Percentiles rank a stretch among this genome's conserved stretches.
phyloP scores from a whole-genome alignment of 1,284 basidiomycete species.

The Volvariella surrecta region DNA sequence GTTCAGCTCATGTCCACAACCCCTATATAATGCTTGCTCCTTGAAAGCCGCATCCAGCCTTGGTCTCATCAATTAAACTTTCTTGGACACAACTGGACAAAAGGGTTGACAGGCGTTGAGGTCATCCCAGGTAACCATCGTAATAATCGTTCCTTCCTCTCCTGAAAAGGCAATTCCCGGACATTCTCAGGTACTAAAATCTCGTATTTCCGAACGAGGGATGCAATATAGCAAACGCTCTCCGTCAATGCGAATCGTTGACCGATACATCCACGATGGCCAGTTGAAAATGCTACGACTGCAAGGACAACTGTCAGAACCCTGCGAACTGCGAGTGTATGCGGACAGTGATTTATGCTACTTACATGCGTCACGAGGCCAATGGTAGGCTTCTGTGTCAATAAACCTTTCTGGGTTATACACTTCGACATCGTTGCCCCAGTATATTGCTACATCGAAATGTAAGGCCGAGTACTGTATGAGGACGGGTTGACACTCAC shows the following conservation, averaged over 20 bases:
- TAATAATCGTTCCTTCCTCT: conserved; percentile 13
- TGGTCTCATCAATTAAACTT: no score
- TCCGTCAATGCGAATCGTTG: conserved; percentile 28
- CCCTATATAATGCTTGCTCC: no score
- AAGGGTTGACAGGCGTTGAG: conserved; percentile 12
- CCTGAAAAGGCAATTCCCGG: conserved; percentile 12
- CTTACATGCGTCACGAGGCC: conserved; percentile 32
- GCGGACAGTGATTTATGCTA: background rate
- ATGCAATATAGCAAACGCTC: conserved; percentile 25
- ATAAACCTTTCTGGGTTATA: conserved; percentile 43
- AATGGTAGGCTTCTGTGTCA: conserved; percentile 27
- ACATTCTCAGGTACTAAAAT: conserved; percentile 20
- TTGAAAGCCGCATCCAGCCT: no score
- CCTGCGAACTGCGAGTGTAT: background rate
- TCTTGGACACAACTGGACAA: conserved; percentile 10
- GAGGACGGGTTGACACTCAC: conserved; percentile 10
- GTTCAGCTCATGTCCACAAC: no score
- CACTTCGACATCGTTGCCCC: conserved; percentile 34
- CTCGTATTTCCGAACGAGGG: conserved; percentile 25
- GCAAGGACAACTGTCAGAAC: background rate
- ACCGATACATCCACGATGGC: conserved; percentile 36
- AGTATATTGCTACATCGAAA: conserved; percentile 23
- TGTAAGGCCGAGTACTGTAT: background rate
- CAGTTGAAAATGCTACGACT: conserved; percentile 33
- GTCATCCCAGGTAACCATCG: conserved; percentile 16